Percentiles rank a stretch among this genome's conserved stretches.
Evolutionary conservation across 768 basidiomycete genomes (phyloP).

Genomic region (Rhizopogon salebrosus): DNA sequence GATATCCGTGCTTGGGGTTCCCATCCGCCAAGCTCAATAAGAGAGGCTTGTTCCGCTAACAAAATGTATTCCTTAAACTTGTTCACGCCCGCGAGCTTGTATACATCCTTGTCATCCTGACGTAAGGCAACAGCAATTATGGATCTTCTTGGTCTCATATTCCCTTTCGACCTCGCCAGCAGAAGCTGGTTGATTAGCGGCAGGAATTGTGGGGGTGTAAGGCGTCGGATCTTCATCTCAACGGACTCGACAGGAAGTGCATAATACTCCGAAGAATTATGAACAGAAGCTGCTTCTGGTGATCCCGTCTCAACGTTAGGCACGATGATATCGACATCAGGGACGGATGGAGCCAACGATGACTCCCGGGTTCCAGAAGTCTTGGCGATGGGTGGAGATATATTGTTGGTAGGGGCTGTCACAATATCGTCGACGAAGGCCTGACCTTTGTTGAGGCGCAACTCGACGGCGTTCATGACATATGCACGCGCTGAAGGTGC

Average conservation of each 20-base stretch:
- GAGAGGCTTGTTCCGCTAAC: slow-evolving; percentile 20
- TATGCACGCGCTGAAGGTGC: neutral
- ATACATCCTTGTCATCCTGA: slow-evolving; percentile 19
- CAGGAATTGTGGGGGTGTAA: too few relatives aligned
- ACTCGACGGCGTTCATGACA: neutral
- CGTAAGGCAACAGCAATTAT: slow-evolving; percentile 31
- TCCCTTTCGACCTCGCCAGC: slow-evolving; percentile 23
- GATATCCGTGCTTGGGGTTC: slow-evolving; percentile 20
- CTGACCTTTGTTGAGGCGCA: neutral
- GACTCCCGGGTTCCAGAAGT: neutral
- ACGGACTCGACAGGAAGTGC: neutral
- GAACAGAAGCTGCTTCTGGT: neutral
- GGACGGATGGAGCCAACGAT: neutral
- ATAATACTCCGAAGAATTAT: slow-evolving; percentile 2
- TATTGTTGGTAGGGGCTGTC: neutral
- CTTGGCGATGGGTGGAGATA: too few relatives aligned
- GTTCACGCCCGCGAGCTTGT: slow-evolving; percentile 20
- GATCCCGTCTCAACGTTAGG: neutral
- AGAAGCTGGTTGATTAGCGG: slow-evolving; percentile 20
- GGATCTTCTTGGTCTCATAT: slow-evolving; percentile 33
- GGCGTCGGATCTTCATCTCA: slow-evolving; percentile 6
- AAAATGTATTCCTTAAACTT: slow-evolving; percentile 23
- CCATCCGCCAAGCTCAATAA: slow-evolving; percentile 20
- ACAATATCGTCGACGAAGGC: neutral
- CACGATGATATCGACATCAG: neutral